Conservation (phyloP, 495 filamentous ascomycete genomes). For the Rusavskia elegans region DNA sequence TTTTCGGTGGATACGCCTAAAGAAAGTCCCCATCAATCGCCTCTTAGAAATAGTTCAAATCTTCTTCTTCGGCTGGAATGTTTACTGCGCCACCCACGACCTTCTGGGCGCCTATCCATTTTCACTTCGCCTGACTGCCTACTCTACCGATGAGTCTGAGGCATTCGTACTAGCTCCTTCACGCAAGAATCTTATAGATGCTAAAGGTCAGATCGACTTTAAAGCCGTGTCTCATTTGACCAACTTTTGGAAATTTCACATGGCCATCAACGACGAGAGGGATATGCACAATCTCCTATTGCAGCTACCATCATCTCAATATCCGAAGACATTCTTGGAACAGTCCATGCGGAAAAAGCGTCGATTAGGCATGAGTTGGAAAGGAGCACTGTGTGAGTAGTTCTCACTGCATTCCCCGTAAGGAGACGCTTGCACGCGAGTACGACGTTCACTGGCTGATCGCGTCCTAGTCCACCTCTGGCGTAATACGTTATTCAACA, state of each 20-base stretch:
- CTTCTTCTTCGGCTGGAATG: slow-evolving; percentile 3
- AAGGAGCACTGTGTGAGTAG: background rate
- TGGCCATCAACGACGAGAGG: background rate
- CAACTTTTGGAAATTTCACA: background rate
- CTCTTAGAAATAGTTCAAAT: slow-evolving; percentile 8
- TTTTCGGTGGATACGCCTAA: background rate
- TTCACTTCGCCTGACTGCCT: background rate
- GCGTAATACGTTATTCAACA: background rate
- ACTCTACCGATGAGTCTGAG: background rate
- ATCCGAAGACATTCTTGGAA: background rate
- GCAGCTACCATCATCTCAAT: background rate
- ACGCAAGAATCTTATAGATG: background rate
- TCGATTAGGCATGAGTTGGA: background rate
- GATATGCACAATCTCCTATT: background rate
- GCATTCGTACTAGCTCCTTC: background rate
- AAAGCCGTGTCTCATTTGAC: background rate
- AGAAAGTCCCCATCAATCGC: background rate
- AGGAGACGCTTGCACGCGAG: too few relatives aligned
- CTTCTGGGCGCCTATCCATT: background rate
- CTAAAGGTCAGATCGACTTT: background rate
- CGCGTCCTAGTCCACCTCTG: too few relatives aligned
- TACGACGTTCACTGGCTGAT: too few relatives aligned
- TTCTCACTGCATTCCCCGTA: background rate
- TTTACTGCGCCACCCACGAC: background rate
- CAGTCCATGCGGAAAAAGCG: background rate